These are phyloP conservation scores for Avena sativa DNA, from an alignment of 176 grass and related monocot species.

Conservation along the genomic window DNA sequence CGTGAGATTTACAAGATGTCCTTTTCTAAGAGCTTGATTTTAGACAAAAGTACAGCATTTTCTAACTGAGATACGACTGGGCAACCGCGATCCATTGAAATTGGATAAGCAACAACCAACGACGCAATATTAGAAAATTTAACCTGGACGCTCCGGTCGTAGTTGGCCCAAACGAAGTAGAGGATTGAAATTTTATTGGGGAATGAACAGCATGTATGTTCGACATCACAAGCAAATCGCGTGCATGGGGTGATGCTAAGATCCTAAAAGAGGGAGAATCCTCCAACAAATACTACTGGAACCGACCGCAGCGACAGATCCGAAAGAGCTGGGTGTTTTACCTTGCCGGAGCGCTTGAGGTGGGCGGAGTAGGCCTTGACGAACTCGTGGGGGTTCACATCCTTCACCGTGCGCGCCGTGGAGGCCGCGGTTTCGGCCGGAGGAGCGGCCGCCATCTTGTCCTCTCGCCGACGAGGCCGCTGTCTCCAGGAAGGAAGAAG, in stretches of 20 bases:
- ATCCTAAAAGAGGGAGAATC: background rate
- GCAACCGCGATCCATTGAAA: background rate
- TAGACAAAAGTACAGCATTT: too few relatives aligned
- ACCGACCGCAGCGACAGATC: background rate
- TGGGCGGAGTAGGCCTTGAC: conserved; percentile 74
- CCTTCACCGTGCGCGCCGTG: conserved; percentile 59
- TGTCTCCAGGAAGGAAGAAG: background rate
- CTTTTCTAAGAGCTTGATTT: background rate
- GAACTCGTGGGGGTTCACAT: conserved; percentile 65
- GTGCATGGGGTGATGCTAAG: too few relatives aligned
- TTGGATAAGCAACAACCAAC: background rate
- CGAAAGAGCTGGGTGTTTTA: background rate
- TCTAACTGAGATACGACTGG: background rate
- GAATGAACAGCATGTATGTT: background rate
- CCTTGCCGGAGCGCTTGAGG: conserved; percentile 82
- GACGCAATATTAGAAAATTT: background rate
- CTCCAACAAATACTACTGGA: background rate
- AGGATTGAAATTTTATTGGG: background rate
- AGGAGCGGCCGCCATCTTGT: conserved; percentile 20
- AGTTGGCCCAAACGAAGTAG: background rate
- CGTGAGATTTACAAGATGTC: background rate
- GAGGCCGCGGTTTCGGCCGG: conserved; percentile 11
- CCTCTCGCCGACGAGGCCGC: conserved; percentile 32
- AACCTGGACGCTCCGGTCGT: rapidly evolving
- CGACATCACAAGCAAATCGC: background rate